Conservation (phyloP, 352 stramenopile genomes). For the Phytophthora kernoviae region DNA sequence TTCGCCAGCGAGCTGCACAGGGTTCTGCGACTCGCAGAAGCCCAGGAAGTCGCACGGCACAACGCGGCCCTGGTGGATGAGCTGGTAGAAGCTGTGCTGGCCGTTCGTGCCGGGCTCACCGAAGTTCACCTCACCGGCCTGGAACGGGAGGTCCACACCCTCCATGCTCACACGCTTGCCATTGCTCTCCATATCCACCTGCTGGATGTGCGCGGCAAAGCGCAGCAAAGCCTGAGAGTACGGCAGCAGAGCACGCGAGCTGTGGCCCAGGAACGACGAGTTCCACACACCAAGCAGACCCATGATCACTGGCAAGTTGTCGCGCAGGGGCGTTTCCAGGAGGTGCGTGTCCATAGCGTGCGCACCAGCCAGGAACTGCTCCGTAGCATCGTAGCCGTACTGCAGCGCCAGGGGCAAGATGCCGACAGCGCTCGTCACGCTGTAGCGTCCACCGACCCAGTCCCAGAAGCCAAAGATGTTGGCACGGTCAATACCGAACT, state of each 20-base stretch:
- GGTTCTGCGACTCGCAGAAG: slow-evolving; percentile 95
- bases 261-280: slow-evolving; percentile 97
- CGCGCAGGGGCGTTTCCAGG: slow-evolving; percentile 89
- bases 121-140: slow-evolving; percentile 97
- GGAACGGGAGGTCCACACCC: slow-evolving; percentile 93
- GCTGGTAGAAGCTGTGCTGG: slow-evolving; percentile 99
- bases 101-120: slow-evolving; percentile 98
- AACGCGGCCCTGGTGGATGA: slow-evolving; percentile 98
- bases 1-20: slow-evolving; percentile 75
- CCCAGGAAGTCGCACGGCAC: slow-evolving; percentile 99
- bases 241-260: slow-evolving; percentile 90
- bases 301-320: slow-evolving; percentile 97
- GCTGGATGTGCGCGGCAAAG: slow-evolving; percentile 98
- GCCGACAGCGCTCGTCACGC: slow-evolving; percentile 96
- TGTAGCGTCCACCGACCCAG: slow-evolving; percentile 98
- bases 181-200: slow-evolving; percentile 99
- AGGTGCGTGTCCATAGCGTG: slow-evolving; percentile 99
- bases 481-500: slow-evolving; percentile 94
- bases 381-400: slow-evolving; percentile 93
- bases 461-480: slow-evolving; percentile 99
- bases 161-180: slow-evolving; percentile 97
- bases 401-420: slow-evolving; percentile 96
- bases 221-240: slow-evolving; percentile 94
- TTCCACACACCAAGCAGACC: slow-evolving; percentile 98
- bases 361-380: slow-evolving; percentile 94